Base-by-base conservation (phyloP, 352 stramenopile species). In the Globisporangium ultimum region DNA sequence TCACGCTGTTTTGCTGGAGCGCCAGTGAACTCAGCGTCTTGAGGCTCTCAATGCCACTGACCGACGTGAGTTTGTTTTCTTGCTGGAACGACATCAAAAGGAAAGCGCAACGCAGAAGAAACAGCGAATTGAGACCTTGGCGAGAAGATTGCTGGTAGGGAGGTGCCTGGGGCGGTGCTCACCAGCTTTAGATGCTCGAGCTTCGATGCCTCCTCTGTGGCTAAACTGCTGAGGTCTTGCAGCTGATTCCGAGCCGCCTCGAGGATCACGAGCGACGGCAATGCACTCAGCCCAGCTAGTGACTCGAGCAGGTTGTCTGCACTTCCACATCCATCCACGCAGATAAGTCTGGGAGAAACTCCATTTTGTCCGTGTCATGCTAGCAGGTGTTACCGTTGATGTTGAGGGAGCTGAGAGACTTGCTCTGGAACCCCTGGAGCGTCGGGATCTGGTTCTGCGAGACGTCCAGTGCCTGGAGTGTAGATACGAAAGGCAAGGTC, bases 391-490 rank as follows among this genome's bases (percentile, higher is more conserved):
- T 68, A 87, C 82, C 81, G 52, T 74, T 88, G 50, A 87, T 71
- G 48, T 85, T 87, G 40, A 93, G 67, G 8, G 72, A 78, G 34
- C 77, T 66, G 8, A 91, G 8, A 91, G 68, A 84, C 8, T 52
- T 52, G 41, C 71, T 86, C 43, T 82, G 57, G 40, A 88, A 64
- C 2, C 77, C 80, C 48, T 85, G 66, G 0, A 93, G 62, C 3
- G 67, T 72, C 32, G 65, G 32, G 50, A 93, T 75, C 56, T 91
- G 79, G 67, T 93, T 93, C 53, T 70, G 67, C 22, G 81, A 90
- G 18, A 91, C 21, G 53, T 90, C 78, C 14, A 93, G 40, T 2
- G 74, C 69, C 80, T 87, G n/a, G 20, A 49, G 21, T 28, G 20
- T 12, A 28, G 24, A 28, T 5, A 28, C 32, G 14, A 46, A 2